Conservation (phyloP, 192 early-diverging fungal species). For the Dimargaris cristalligena region DNA sequence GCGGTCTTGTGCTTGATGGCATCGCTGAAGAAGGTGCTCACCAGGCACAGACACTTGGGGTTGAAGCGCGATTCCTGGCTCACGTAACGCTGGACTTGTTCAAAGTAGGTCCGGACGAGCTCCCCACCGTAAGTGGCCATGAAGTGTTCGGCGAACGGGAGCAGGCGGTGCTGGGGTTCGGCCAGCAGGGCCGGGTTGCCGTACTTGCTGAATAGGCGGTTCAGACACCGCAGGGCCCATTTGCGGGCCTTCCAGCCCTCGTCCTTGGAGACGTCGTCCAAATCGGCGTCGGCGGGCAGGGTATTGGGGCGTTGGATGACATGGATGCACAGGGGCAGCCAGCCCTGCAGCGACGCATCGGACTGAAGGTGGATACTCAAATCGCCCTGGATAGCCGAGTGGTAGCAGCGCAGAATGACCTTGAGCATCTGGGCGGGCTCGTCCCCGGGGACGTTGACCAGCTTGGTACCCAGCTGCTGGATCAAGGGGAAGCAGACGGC, state of each 20-base stretch:
- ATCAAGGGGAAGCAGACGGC: constrained; percentile 57
- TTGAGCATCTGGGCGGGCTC: constrained; percentile 78
- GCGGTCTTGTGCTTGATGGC: constrained; percentile 76
- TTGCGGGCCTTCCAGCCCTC: constrained; percentile 90
- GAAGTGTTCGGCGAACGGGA: constrained; percentile 65
- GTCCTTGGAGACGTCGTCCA: constrained; percentile 56
- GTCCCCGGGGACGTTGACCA: constrained; percentile 37
- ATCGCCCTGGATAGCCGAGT: constrained; percentile 43
- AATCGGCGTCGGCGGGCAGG: constrained; percentile 29
- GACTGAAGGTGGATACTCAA: constrained; percentile 39
- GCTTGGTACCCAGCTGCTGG: constrained; percentile 52
- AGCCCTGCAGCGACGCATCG: constrained; percentile 54
- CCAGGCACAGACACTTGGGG: constrained; percentile 44
- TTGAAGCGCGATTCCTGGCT: constrained; percentile 57
- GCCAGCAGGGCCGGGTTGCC: constrained; percentile 54
- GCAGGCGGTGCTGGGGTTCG: constrained; percentile 25
- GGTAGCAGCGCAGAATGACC: constrained; percentile 68
- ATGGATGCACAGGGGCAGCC: constrained; percentile 76
- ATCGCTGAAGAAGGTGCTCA: constrained; percentile 60
- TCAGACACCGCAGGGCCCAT: constrained; percentile 81
- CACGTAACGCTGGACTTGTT: constrained; percentile 62
- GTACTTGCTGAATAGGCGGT: constrained; percentile 59
- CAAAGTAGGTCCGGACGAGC: constrained; percentile 69
- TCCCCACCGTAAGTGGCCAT: constrained; percentile 79
- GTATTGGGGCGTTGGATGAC: constrained; percentile 52